These are phyloP conservation scores for Phascolomyces articulosus DNA, from an alignment of 371 early-diverging fungal genomes.

Conservation along the genomic window DNA sequence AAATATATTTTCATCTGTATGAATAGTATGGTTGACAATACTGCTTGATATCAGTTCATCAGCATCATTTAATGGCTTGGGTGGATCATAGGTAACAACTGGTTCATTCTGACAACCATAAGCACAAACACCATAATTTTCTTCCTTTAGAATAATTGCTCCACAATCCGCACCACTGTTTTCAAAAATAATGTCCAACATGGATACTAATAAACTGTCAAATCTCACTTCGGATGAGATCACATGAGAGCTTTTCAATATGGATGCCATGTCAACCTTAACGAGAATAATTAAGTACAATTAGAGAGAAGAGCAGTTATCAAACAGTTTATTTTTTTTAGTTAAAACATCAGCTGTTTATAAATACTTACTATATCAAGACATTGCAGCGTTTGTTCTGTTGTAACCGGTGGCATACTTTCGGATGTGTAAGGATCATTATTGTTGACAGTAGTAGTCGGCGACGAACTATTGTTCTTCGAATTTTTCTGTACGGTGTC, in stretches of 20 bases:
- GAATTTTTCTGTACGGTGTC: no score
- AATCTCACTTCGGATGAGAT: constrained; percentile 52
- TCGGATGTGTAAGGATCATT: no score
- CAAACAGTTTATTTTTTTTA: no score
- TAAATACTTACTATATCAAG: constrained; percentile 50
- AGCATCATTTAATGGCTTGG: constrained; percentile 13
- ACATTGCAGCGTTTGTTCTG: constrained; percentile 45
- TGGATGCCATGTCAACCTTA: constrained; percentile 45
- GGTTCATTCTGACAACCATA: constrained; percentile 43
- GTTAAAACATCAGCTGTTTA: no score
- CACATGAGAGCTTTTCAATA: constrained; percentile 52
- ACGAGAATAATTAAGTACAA: neutral
- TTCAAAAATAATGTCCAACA: constrained; percentile 49
- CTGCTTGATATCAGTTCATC: constrained; percentile 33
- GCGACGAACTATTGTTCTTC: no score
- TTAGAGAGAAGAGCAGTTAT: no score
- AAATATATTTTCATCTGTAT: constrained; percentile 43
- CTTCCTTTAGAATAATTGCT: constrained; percentile 46
- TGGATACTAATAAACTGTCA: constrained; percentile 36
- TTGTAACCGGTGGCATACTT: constrained; percentile 36
- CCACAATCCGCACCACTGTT: constrained; percentile 49
- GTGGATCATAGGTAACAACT: constrained; percentile 44
- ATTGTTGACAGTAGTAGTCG: no score
- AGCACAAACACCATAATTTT: constrained; percentile 41
- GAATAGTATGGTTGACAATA: constrained; percentile 45